Evolutionary conservation across 108 stramenopile genomes (phyloP).

Genomic region (Chaetoceros tenuissimus): DNA sequence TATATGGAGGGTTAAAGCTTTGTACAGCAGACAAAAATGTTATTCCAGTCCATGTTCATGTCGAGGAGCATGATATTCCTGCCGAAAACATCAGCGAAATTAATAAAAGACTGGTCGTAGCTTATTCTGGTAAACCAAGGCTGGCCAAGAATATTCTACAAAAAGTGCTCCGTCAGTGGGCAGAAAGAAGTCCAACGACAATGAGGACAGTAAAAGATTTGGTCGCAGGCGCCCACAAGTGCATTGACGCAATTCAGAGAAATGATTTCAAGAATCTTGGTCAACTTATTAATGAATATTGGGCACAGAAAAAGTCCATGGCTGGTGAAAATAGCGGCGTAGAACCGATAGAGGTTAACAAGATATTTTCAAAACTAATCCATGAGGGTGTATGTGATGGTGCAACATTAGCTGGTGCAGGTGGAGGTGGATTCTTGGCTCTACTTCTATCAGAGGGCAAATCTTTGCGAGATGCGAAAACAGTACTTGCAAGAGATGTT

Average conservation of each 20-base stretch:
- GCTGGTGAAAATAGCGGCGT: constrained; percentile 63
- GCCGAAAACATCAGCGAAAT: constrained; percentile 12
- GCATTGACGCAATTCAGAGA: constrained; percentile 26
- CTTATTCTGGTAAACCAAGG: constrained; percentile 64
- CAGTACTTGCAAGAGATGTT: constrained; percentile 1
- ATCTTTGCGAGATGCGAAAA: constrained; percentile 11
- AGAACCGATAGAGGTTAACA: constrained; percentile 34
- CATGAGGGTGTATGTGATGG: constrained; percentile 30
- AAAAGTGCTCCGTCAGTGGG: constrained; percentile 63
- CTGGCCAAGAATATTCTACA: constrained; percentile 79
- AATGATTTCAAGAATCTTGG: constrained; percentile 52
- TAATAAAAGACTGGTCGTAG: constrained; percentile 45
- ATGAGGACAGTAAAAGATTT: constrained; percentile 48
- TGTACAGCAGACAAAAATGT: constrained; percentile 24
- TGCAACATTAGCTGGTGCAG: constrained; percentile 67
- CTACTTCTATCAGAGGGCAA: constrained; percentile 26
- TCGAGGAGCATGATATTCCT: constrained; percentile 26
- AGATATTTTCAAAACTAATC: constrained; percentile 27
- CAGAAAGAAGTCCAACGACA: constrained; percentile 46
- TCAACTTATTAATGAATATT: constrained; percentile 45
- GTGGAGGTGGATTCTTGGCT: constrained; percentile 74
- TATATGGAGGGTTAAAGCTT: constrained; percentile 49
- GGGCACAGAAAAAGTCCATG: constrained; percentile 74
- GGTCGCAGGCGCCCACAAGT: constrained; percentile 38
- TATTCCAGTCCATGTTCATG: constrained; percentile 34